Evolutionary conservation across 345 rosid genomes (phyloP).

Genomic region (Physaria fendleri): DNA sequence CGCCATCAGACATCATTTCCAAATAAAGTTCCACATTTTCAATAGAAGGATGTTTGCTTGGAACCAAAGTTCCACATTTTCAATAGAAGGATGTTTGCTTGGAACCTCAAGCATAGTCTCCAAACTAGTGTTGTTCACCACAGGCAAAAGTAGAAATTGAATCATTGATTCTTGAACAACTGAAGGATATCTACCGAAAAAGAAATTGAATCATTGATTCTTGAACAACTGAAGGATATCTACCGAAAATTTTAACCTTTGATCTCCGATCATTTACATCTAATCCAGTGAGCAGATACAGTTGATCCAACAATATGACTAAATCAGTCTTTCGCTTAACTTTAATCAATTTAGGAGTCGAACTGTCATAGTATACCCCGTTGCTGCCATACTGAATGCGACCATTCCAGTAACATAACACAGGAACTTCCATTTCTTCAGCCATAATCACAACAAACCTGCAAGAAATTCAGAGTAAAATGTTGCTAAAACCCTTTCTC

Average conservation of each 20-base stretch:
- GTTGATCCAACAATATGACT: neutral
- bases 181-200: no score
- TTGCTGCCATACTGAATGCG: conserved; percentile 2
- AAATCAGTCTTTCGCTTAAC: neutral
- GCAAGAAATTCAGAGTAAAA: no score
- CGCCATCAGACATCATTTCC: neutral
- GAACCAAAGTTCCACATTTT: neutral
- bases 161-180: no score
- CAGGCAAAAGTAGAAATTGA: neutral
- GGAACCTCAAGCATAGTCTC: conserved; percentile 11
- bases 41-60: no score
- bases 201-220: neutral
- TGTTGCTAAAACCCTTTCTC: no score
- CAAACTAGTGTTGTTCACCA: neutral
- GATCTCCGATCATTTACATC: neutral
- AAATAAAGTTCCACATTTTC: no score
- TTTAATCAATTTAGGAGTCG: neutral
- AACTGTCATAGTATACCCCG: conserved; percentile 8
- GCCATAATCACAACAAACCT: no score
- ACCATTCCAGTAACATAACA: conserved; percentile 13
- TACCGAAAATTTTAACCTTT: neutral
- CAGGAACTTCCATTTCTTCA: neutral
- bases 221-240: neutral
- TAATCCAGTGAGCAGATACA: neutral
- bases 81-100: neutral